phyloP scores from a whole-genome alignment of 1,284 basidiomycete species.

The Microbotryomycetes sp. region DNA sequence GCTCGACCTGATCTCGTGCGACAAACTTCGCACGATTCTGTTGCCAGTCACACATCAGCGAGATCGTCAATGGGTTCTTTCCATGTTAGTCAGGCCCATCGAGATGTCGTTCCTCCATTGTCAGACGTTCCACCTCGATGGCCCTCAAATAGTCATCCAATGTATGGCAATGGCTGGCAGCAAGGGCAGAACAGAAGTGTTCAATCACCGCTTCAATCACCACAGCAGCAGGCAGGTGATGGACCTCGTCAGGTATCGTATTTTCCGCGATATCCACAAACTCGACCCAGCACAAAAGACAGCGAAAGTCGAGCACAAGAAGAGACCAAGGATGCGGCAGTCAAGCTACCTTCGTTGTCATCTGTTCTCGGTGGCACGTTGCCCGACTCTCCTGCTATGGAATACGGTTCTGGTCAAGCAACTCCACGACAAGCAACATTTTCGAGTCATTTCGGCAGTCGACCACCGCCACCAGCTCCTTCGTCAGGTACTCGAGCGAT shows the following conservation, averaged over 20 bases:
- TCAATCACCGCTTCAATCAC: background rate
- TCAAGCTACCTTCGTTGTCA: constrained; percentile 15
- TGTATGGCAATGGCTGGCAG: background rate
- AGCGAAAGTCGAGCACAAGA: background rate
- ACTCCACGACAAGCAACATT: background rate
- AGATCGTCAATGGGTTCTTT: background rate
- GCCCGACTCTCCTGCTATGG: background rate
- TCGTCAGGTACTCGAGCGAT: background rate
- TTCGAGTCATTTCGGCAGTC: background rate
- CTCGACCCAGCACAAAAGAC: background rate
- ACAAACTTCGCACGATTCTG: constrained; percentile 16
- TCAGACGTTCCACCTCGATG: background rate
- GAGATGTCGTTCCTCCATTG: background rate
- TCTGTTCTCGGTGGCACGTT: constrained; percentile 1
- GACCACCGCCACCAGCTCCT: background rate
- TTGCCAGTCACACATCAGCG: constrained; percentile 6
- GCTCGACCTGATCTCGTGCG: constrained; percentile 8
- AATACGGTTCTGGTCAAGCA: background rate
- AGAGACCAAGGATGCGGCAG: background rate
- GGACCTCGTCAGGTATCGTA: background rate
- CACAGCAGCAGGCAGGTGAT: too few species aligned
- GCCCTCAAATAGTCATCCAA: background rate
- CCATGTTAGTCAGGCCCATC: background rate
- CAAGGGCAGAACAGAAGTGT: background rate
- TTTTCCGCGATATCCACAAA: background rate